phyloP scores from a whole-genome alignment of 495 filamentous ascomycete genomes.

The Aspergillus diversus region DNA sequence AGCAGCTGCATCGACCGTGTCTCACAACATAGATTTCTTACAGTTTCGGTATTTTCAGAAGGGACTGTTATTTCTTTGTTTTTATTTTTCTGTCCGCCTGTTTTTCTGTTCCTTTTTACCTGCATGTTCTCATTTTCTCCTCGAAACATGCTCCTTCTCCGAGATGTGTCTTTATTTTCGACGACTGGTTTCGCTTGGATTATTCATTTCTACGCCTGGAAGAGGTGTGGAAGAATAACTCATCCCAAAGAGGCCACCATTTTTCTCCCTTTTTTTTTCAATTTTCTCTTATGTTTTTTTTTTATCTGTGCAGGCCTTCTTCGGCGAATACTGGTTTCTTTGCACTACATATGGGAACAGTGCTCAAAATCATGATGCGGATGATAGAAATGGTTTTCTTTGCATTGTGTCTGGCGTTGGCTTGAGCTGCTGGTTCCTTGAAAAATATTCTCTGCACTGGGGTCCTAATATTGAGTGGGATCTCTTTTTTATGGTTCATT shows the following conservation, averaged over 20 bases:
- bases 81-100: constrained; percentile 27
- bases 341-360: constrained; percentile 25
- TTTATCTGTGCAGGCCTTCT: constrained; percentile 26
- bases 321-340: constrained; percentile 31
- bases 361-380: constrained; percentile 28
- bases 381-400: constrained; percentile 41
- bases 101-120: constrained; percentile 30
- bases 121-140: constrained; percentile 32
- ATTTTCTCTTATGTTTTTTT: constrained; percentile 3
- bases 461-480: constrained; percentile 41
- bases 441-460: constrained; percentile 39
- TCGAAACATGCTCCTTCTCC: constrained; percentile 41
- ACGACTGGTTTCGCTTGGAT: constrained; percentile 8
- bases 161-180: constrained; percentile 24
- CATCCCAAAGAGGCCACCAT: constrained; percentile 3
- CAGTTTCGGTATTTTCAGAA: constrained; percentile 57
- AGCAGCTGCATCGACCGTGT: constrained; percentile 48
- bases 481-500: constrained; percentile 41
- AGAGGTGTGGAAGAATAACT: constrained; percentile 12
- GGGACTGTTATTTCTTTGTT: constrained; percentile 35
- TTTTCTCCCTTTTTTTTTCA: neutral
- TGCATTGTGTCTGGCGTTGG: constrained; percentile 58
- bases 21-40: constrained; percentile 51
- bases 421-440: constrained; percentile 51
- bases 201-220: constrained; percentile 6